phyloP scores from a whole-genome alignment of 352 stramenopile species.

The Phytophthora cryptogea region DNA sequence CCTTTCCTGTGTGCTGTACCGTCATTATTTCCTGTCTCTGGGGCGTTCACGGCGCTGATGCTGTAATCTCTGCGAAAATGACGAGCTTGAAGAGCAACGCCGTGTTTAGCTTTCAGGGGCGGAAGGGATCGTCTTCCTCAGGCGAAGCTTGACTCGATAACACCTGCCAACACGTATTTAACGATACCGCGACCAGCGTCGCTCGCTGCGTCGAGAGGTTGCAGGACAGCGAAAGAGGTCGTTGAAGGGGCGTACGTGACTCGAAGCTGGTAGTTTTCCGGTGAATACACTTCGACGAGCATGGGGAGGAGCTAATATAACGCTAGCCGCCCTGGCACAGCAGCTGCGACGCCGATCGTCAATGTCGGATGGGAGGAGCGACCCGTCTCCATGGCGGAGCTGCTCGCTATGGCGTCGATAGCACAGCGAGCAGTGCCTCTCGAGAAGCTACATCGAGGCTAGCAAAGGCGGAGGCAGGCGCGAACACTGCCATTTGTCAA shows the following conservation, averaged over 20 bases:
- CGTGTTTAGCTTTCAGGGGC: constrained; percentile 12
- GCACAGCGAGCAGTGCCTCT: no score
- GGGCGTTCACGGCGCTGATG: constrained; percentile 4
- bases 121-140: constrained; percentile 13
- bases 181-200: neutral
- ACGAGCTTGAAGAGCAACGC: constrained; percentile 3
- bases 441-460: no score
- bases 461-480: no score
- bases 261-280: no score
- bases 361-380: constrained; percentile 2
- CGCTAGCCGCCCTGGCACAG: constrained; percentile 7
- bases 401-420: neutral
- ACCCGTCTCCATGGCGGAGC: neutral
- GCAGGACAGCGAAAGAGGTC: no score
- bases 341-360: constrained; percentile 2
- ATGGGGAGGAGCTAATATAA: no score
- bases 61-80: constrained; percentile 18
- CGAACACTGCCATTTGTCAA: no score
- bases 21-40: constrained; percentile 14
- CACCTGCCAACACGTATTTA: constrained; percentile 5
- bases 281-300: no score
- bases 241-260: no score
- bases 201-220: no score
- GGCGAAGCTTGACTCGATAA: constrained; percentile 10
- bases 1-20: neutral